Evolutionary conservation across 805 yeast genomes (phyloP), one percentile per base, ranked within the genome.

Genomic region (Wickerhamomyces canadensis): DNA sequence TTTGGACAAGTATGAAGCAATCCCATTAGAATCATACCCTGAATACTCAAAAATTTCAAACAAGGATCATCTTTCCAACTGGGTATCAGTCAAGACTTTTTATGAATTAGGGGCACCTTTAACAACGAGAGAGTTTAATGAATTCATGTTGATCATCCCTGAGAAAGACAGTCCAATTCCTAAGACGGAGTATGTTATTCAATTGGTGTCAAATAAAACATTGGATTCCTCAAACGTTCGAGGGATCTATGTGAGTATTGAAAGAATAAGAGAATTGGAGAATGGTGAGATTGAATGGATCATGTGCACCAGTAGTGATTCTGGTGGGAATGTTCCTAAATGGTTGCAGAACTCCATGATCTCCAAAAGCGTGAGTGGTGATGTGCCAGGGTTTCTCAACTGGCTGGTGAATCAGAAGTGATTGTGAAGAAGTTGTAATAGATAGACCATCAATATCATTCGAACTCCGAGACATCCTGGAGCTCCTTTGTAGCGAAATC

Each of bases 261-360:
- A 65, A 42, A 39, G 55, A 12, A 40, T 64, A 26, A 40, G 44
- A 24, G 35, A 38, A 19, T 38, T 58, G 13, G 38, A 32, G 8
- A 40, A 45, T 21, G 42, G 43, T 7, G 19, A 36, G 13, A 33
- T 54, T 7, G 54, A 48, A 22, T 66, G 71, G 71, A 43, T 41
- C 5, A 66, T 65, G 69, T 54, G 60, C 19, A 63, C 69, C 2
- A 40, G 55, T 7, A 58, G 65, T 37, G 67, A 66, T 43, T 62
- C 67, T 17, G 67, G 67, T 27, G 71, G 71, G 1, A 52, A 54
- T 33, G 59, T 66, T 6, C 70, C 70, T 7, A 54, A 58, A 34
- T 63, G 63, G 60, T 19, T 66, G 13, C 71, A 66, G 39, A 62
- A 61, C 43, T 47, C 62, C 10, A 60, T 62, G 42, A 62, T 65